phyloP scores from a whole-genome alignment of 805 yeast species.

The Schizosaccharomyces japonicus region DNA sequence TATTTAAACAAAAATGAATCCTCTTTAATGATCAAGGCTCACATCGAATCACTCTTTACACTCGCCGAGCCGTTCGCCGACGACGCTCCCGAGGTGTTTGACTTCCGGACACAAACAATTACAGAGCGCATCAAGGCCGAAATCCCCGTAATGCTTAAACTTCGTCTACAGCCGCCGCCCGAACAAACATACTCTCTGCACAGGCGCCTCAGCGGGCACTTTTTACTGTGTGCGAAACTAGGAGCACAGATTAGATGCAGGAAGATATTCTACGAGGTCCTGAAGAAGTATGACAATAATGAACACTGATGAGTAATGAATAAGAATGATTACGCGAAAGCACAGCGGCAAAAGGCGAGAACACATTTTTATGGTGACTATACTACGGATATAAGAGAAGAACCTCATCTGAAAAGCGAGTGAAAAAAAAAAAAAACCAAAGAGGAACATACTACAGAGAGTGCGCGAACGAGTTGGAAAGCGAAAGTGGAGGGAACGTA shows the following conservation, averaged over 20 bases:
- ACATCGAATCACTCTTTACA: conserved; percentile 69
- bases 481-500: conserved; percentile 17
- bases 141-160: conserved; percentile 70
- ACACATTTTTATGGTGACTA: background rate
- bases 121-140: conserved; percentile 80
- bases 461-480: background rate
- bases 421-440: background rate
- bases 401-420: background rate
- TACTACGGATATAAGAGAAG: background rate
- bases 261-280: conserved; percentile 47
- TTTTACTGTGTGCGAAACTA: conserved; percentile 65
- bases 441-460: background rate
- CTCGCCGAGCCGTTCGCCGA: conserved; percentile 78
- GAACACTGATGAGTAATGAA: too few relatives aligned
- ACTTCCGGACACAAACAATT: conserved; percentile 67
- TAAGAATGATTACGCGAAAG: too few relatives aligned
- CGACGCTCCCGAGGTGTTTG: conserved; percentile 27
- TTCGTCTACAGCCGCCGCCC: conserved; percentile 88
- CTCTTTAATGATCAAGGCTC: conserved; percentile 70
- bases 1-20: conserved; percentile 82
- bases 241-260: conserved; percentile 65
- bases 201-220: conserved; percentile 84
- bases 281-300: conserved; percentile 22
- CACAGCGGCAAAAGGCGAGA: too few relatives aligned
- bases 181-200: conserved; percentile 95